Percentiles rank a stretch among this genome's conserved stretches.
Conservation (phyloP, 2,329 filamentous ascomycete species). For the Arthrobotrys megalospora region DNA sequence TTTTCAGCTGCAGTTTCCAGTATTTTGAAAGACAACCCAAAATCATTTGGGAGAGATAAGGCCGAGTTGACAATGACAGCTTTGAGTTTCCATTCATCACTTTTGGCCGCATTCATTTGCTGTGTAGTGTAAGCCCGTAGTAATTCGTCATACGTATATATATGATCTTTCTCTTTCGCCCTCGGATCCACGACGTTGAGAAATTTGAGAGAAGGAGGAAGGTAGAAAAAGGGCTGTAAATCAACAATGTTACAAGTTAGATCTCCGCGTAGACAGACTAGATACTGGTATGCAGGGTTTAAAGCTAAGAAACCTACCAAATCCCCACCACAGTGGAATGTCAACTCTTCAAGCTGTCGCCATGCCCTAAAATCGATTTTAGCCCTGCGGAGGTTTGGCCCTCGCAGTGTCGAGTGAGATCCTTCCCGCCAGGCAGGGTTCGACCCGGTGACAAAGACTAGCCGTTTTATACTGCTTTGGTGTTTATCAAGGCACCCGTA, state of each 20-base stretch:
- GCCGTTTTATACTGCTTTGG: neutral
- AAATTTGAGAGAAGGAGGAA: conserved; percentile 11
- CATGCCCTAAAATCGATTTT: neutral
- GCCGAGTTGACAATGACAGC: too few species aligned
- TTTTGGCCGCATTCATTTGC: too few species aligned
- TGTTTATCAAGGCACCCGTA: conserved; percentile 2
- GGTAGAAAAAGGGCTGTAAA: neutral
- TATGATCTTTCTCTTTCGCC: too few species aligned
- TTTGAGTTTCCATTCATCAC: too few species aligned
- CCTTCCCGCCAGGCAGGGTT: neutral
- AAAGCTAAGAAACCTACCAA: conserved; percentile 1
- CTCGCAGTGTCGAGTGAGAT: neutral
- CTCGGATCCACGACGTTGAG: neutral
- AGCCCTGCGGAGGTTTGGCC: neutral
- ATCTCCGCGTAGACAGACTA: too few species aligned
- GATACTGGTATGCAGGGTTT: too few species aligned
- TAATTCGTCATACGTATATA: too few species aligned
- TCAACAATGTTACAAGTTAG: neutral
- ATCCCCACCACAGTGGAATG: neutral
- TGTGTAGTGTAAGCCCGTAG: too few species aligned
- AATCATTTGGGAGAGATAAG: too few species aligned
- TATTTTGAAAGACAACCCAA: too few species aligned
- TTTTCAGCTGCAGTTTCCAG: too few species aligned
- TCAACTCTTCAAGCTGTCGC: neutral
- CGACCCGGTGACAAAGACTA: neutral